phyloP scores from a whole-genome alignment of 768 basidiomycete species.

The Pisolithus marmoratus region DNA sequence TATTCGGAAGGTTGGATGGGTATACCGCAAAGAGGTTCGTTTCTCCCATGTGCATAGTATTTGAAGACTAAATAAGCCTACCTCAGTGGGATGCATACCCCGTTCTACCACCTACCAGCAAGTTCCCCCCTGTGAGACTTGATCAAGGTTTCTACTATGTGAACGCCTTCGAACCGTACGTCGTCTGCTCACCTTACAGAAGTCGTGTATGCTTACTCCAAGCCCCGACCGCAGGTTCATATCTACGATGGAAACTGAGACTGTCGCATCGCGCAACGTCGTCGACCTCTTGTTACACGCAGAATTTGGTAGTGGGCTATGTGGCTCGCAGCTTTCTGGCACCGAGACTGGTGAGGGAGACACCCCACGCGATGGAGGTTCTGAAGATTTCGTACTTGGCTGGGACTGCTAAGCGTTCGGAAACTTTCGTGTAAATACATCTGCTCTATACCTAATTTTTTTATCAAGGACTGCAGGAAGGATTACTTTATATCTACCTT shows the following conservation, averaged over 20 bases:
- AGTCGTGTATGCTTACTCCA: not conserved
- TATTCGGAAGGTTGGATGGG: slow-evolving; percentile 79
- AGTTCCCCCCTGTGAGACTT: slow-evolving; percentile 75
- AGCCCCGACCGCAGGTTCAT: slow-evolving; percentile 49
- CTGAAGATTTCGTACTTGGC: slow-evolving; percentile 52
- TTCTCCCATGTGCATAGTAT: not conserved
- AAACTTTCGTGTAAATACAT: not conserved
- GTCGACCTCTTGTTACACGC: slow-evolving; percentile 76
- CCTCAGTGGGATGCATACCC: slow-evolving; percentile 81
- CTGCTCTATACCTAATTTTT: not conserved
- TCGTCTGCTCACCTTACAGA: slow-evolving; percentile 8
- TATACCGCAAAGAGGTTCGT: slow-evolving; percentile 68
- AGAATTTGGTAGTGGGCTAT: slow-evolving; percentile 66
- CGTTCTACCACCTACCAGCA: slow-evolving; percentile 55
- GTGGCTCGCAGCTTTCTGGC: slow-evolving; percentile 39
- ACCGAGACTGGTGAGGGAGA: slow-evolving; percentile 14
- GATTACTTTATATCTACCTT: not conserved
- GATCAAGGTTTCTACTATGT: slow-evolving; percentile 83
- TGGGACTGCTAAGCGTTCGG: slow-evolving; percentile 62
- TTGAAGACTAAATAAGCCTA: slow-evolving; percentile 3
- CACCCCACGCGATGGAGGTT: slow-evolving; percentile 6
- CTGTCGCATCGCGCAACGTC: slow-evolving; percentile 73
- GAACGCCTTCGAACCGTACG: slow-evolving; percentile 86
- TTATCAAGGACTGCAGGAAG: not conserved
- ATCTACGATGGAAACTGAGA: slow-evolving; percentile 94